Evolutionary conservation across 805 yeast species (phyloP), one percentile per base, ranked within the genome.

Genomic region (Cyberlindnera mrakii): DNA sequence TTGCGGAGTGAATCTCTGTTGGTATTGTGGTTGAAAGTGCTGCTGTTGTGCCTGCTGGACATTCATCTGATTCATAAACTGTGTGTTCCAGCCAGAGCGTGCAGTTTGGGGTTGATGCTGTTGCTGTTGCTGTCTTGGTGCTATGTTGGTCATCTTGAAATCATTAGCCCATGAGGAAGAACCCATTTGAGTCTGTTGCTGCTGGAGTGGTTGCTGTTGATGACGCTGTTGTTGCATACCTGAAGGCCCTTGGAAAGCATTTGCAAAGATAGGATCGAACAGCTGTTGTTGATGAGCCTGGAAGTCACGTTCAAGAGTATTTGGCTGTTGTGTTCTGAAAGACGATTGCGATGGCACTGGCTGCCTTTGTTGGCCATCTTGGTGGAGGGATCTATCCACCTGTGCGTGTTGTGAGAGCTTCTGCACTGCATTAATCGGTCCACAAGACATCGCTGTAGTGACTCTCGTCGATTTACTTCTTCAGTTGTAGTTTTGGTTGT

Each of bases 351-450:
- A 15, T 19, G 38, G 17, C 14, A 25, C 33, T 27, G 40, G 45
- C 29, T 35, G 41, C 42, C 51, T 33, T 30, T 39, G 44, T 35
- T 41, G 47, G 15, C 47, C 45, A 14, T 41, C 58, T 7, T 52
- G 55, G 9, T 55, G 58, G 10, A 53, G 47, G 0, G 60, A 56
- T 20, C 60, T 50, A 32, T 56, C 60, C 23, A 51, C 51, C 32
- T 54, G 57, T 3, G 56, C 11, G 33, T 54, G 56, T 36, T 42
- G 45, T 3, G 54, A 42, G 27, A 56, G 50, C 39, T 56, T 50
- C 42, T 54, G 56, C 5, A 56, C 44, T 2, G 60, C 49, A 43
- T 54, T 56, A 4, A 52, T 42, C 32, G 60, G 60, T 14, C 58
- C 60, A 44, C 60, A 56, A 15, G 49, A 46, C 52, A 49, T 49